These are phyloP conservation scores for Boletus patriciae DNA, from an alignment of 768 basidiomycete genomes.

Conservation along the genomic window DNA sequence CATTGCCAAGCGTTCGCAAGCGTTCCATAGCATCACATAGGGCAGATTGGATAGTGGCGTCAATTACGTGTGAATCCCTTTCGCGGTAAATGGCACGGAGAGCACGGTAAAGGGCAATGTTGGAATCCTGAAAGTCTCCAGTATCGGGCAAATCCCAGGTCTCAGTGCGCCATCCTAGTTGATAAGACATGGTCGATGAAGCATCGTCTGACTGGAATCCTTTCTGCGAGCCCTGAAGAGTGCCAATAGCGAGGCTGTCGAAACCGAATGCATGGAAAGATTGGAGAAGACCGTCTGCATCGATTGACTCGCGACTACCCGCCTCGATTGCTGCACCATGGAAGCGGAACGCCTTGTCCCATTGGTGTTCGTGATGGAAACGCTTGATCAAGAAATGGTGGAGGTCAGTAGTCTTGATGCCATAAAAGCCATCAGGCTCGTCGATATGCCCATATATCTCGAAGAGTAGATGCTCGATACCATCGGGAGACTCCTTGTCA, in stretches of 20 bases:
- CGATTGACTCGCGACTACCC: slow-evolving; percentile 40
- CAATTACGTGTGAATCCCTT: slow-evolving; percentile 52
- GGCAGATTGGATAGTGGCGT: slow-evolving; percentile 48
- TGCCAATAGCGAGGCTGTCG: slow-evolving; percentile 76
- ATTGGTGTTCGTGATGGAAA: slow-evolving; percentile 90
- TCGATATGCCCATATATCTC: slow-evolving; percentile 94
- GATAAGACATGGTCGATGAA: slow-evolving; percentile 60
- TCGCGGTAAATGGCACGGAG: slow-evolving; percentile 83
- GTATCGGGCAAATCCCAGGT: slow-evolving; percentile 91
- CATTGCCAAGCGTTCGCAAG: slow-evolving; percentile 66
- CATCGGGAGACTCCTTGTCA: slow-evolving; percentile 26
- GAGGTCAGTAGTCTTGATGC: slow-evolving; percentile 79
- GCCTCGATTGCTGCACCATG: slow-evolving; percentile 85
- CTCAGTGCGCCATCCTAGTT: slow-evolving; percentile 91
- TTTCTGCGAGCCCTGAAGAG: slow-evolving; percentile 49
- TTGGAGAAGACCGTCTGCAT: slow-evolving; percentile 66
- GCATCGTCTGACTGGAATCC: slow-evolving; percentile 27
- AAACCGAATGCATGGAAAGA: slow-evolving; percentile 91
- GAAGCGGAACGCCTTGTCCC: slow-evolving; percentile 87
- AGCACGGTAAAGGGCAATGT: slow-evolving; percentile 70
- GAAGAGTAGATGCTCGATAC: slow-evolving; percentile 74
- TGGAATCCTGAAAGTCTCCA: slow-evolving; percentile 42
- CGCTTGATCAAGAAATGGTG: slow-evolving; percentile 77
- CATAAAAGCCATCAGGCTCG: slow-evolving; percentile 98
- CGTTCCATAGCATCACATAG: slow-evolving; percentile 62